A percentile compares a stretch with the other conserved stretches of the same genome.
These are phyloP conservation scores for Boletus pseudopeckii DNA, from an alignment of 768 basidiomycete genomes.

Conservation along the genomic window DNA sequence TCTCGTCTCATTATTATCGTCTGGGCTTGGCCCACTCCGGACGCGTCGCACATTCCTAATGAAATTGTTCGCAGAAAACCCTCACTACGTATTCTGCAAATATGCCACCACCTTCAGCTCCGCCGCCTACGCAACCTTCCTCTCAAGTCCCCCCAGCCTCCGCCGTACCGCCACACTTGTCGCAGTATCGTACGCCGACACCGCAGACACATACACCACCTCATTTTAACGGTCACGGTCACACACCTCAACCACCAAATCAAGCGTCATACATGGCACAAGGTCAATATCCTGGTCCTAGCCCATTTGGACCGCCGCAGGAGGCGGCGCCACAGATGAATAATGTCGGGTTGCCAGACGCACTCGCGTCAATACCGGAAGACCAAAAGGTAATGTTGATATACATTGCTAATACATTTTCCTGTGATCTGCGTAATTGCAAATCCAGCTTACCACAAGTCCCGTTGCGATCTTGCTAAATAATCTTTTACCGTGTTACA, in stretches of 20 bases:
- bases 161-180: constrained; percentile 45
- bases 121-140: constrained; percentile 21
- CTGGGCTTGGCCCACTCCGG: neutral
- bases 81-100: constrained; percentile 48
- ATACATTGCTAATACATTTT: constrained; percentile 4
- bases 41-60: constrained; percentile 3
- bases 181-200: constrained; percentile 35
- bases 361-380: constrained; percentile 59
- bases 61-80: constrained; percentile 47
- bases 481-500: neutral
- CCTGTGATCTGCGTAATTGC: constrained; percentile 1
- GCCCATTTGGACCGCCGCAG: constrained; percentile 20
- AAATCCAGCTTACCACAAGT: neutral
- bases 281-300: constrained; percentile 17
- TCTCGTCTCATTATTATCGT: neutral
- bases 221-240: constrained; percentile 27
- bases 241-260: constrained; percentile 27
- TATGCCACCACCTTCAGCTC: constrained; percentile 15
- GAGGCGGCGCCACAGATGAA: constrained; percentile 19
- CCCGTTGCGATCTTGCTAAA: neutral
- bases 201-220: constrained; percentile 31
- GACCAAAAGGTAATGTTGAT: constrained; percentile 57
- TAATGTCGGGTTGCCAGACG: constrained; percentile 39
- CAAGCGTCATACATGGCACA: constrained; percentile 18
- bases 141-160: constrained; percentile 32